Evolutionary conservation across 305 asterid species (phyloP).

Genomic region (Lippia alba): DNA sequence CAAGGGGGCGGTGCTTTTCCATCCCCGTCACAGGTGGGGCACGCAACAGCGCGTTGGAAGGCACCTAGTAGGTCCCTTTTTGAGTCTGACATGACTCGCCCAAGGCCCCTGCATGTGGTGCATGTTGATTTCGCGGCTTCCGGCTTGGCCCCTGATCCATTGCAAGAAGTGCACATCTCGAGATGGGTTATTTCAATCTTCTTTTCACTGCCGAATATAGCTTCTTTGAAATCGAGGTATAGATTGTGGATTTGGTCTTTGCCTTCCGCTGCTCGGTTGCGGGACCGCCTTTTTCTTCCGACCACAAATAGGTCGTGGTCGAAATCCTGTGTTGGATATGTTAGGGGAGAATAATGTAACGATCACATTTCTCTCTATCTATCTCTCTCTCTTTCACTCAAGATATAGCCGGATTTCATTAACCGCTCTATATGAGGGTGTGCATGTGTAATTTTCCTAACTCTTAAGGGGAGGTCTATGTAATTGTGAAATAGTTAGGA

Average conservation of each 20-base stretch:
- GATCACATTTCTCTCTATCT: too few species aligned
- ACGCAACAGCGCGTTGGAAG: constrained; percentile 91
- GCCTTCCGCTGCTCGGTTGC: constrained; percentile 83
- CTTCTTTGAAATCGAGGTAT: constrained; percentile 85
- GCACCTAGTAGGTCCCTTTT: constrained; percentile 93
- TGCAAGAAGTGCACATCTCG: constrained; percentile 84
- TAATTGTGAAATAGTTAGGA: too few species aligned
- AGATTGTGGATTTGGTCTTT: constrained; percentile 89
- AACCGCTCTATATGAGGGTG: too few species aligned
- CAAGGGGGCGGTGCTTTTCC: constrained; percentile 91
- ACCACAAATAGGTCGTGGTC: too few species aligned
- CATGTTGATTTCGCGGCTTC: constrained; percentile 78
- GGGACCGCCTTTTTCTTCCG: constrained; percentile 67
- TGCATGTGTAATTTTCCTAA: too few species aligned
- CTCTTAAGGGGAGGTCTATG: too few species aligned
- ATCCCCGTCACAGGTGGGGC: constrained; percentile 79
- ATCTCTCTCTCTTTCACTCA: too few species aligned
- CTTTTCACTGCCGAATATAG: constrained; percentile 89
- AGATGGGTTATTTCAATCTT: constrained; percentile 92
- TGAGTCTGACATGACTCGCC: constrained; percentile 77
- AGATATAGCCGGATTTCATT: too few species aligned
- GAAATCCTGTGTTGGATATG: too few species aligned
- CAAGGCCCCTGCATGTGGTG: constrained; percentile 90
- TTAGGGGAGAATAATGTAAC: too few species aligned
- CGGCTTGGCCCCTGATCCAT: constrained; percentile 91